Percentiles rank a stretch among this genome's conserved stretches.
Conservation (phyloP, 768 basidiomycete genomes). For the Ramaria rubella region DNA sequence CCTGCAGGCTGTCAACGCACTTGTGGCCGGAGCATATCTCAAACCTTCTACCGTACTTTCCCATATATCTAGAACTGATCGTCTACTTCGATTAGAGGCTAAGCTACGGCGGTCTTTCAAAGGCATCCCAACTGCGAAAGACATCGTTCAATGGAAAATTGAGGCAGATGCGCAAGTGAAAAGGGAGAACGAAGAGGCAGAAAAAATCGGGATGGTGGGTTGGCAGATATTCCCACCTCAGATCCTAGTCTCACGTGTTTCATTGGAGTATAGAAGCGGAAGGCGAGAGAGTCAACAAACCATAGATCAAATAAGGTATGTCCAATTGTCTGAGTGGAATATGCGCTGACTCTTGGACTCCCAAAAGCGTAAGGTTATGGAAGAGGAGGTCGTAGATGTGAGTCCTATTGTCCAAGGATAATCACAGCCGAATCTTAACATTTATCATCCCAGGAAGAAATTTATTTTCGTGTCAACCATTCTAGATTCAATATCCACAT, state of each 20-base stretch:
- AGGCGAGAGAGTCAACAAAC: conserved; percentile 25
- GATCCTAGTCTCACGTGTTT: conserved; percentile 31
- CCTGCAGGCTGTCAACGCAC: conserved; percentile 55
- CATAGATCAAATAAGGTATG: conserved; percentile 51
- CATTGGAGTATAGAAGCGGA: conserved; percentile 16
- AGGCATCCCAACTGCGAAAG: conserved; percentile 76
- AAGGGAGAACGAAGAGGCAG: conserved; percentile 67
- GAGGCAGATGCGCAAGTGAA: conserved; percentile 55
- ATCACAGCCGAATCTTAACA: not conserved
- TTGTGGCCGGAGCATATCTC: conserved; percentile 68
- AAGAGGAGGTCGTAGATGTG: conserved; percentile 60
- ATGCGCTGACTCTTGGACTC: not conserved
- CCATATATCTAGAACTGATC: conserved; percentile 75
- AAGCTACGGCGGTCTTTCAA: conserved; percentile 70
- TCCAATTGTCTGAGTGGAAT: not conserved
- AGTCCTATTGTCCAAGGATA: conserved; percentile 21
- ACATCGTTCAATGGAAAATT: conserved; percentile 67
- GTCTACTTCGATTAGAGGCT: conserved; percentile 69
- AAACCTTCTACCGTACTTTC: conserved; percentile 74
- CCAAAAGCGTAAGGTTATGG: conserved; percentile 41
- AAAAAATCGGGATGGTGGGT: conserved; percentile 61
- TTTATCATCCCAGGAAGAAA: conserved; percentile 42
- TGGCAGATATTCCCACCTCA: not conserved
- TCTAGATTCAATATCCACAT: conserved; percentile 83
- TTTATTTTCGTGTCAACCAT: conserved; percentile 84